Percentiles rank a stretch among this genome's conserved stretches.
Conservation (phyloP, 441 rosid genomes). For the Gossypium gossypioides region DNA sequence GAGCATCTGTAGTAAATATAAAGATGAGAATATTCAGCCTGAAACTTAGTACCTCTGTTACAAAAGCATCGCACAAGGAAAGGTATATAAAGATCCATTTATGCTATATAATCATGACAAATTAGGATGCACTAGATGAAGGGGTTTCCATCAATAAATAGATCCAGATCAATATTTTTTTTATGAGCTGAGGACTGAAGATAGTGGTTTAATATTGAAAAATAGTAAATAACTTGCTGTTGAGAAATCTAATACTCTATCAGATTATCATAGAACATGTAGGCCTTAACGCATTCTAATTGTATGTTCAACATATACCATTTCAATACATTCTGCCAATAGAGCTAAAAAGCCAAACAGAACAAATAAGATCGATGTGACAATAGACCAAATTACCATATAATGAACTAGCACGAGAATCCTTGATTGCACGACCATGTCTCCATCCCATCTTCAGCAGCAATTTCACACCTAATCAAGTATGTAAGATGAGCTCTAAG, state of each 20-base stretch:
- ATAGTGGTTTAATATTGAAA: background rate
- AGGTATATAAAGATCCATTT: background rate
- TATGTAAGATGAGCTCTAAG: slow-evolving; percentile 16
- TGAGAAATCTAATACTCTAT: background rate
- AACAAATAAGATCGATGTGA: background rate
- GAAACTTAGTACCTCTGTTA: background rate
- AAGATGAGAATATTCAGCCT: background rate
- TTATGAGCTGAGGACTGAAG: background rate
- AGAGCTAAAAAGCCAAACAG: background rate
- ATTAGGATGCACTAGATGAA: background rate
- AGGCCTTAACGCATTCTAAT: background rate
- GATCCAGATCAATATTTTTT: background rate
- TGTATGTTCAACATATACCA: background rate
- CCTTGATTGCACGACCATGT: slow-evolving; percentile 75
- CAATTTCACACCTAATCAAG: slow-evolving; percentile 61
- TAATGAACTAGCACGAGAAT: slow-evolving; percentile 45
- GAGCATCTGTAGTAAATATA: slow-evolving; percentile 49
- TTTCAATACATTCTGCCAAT: background rate
- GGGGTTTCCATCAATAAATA: background rate
- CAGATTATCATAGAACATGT: background rate
- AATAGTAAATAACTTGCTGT: background rate
- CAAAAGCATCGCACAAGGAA: background rate
- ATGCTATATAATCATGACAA: background rate
- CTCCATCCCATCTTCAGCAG: slow-evolving; percentile 96
- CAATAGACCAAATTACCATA: slow-evolving; percentile 31